These are phyloP conservation scores for Xylariaceae sp. DNA, from an alignment of 2,329 filamentous ascomycete genomes.

Conservation along the genomic window DNA sequence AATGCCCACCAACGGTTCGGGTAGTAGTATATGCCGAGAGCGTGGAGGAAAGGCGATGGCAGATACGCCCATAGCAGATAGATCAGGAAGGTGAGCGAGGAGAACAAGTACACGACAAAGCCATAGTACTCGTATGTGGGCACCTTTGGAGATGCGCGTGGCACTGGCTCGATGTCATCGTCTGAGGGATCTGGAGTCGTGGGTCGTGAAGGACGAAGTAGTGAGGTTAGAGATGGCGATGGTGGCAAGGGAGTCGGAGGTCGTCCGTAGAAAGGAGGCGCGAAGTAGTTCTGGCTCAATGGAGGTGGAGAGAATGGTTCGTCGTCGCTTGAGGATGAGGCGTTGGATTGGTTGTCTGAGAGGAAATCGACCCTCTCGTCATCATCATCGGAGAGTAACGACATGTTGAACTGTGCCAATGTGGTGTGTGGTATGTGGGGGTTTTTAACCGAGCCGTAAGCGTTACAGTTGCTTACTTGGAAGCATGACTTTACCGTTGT, in stretches of 20 bases:
- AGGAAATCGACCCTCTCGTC: conserved; percentile 30
- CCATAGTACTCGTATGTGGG: conserved; percentile 99
- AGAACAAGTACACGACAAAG: conserved; percentile 94
- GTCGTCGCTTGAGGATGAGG: conserved; percentile 41
- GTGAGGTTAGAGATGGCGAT: conserved; percentile 88
- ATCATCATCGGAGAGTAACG: conserved; percentile 37
- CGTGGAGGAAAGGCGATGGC: conserved; percentile 88
- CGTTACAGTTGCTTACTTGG: not conserved
- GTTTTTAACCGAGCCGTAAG: not conserved
- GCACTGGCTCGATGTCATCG: conserved; percentile 79
- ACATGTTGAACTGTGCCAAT: conserved; percentile 30
- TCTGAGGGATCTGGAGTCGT: conserved; percentile 93
- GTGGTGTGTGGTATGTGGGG: not conserved
- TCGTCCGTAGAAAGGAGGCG: conserved; percentile 93
- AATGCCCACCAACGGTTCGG: conserved; percentile 98
- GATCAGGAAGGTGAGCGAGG: conserved; percentile 77
- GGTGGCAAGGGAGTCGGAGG: conserved; percentile 95
- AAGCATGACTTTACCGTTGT: too few relatives aligned
- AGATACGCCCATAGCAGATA: conserved; percentile 86
- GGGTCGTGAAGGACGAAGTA: conserved; percentile 88
- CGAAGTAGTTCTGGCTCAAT: conserved; percentile 62
- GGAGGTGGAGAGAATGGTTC: conserved; percentile 51
- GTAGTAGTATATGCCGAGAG: conserved; percentile 94
- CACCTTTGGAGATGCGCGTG: conserved; percentile 87
- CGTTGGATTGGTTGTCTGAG: conserved; percentile 40